phyloP scores from a whole-genome alignment of 257 asterid genomes.

The Penstemon barbatus region DNA sequence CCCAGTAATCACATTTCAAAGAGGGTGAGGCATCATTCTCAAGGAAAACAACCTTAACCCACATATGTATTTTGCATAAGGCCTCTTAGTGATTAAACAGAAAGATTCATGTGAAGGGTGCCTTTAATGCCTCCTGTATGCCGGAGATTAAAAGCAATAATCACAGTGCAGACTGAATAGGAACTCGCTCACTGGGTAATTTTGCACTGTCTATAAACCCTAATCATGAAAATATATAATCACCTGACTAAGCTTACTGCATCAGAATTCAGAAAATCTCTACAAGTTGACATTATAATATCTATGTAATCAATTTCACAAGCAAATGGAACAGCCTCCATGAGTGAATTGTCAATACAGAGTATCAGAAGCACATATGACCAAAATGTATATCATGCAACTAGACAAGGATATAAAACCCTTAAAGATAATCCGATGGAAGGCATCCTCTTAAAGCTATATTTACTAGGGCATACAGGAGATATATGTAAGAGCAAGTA shows the following conservation, averaged over 20 bases:
- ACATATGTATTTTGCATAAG: background rate
- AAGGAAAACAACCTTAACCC: constrained; percentile 5
- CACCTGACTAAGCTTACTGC: background rate
- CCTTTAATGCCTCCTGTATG: background rate
- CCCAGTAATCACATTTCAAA: background rate
- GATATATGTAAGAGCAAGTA: background rate
- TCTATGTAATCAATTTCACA: background rate
- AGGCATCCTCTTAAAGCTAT: too few species aligned
- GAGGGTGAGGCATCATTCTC: background rate
- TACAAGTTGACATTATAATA: background rate
- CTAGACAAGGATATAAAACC: background rate
- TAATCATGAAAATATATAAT: background rate
- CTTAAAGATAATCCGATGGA: background rate
- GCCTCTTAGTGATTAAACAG: background rate
- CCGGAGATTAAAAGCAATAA: background rate
- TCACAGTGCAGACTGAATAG: background rate
- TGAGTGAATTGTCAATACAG: background rate
- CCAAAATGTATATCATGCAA: background rate
- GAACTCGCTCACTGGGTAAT: too few species aligned
- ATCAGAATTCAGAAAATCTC: background rate
- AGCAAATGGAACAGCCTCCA: background rate
- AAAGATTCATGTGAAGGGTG: background rate
- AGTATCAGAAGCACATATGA: background rate
- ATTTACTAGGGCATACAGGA: background rate
- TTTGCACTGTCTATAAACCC: background rate